These are phyloP conservation scores for Quercus variabilis DNA, from an alignment of 306 rosid genomes.

Conservation along the genomic window DNA sequence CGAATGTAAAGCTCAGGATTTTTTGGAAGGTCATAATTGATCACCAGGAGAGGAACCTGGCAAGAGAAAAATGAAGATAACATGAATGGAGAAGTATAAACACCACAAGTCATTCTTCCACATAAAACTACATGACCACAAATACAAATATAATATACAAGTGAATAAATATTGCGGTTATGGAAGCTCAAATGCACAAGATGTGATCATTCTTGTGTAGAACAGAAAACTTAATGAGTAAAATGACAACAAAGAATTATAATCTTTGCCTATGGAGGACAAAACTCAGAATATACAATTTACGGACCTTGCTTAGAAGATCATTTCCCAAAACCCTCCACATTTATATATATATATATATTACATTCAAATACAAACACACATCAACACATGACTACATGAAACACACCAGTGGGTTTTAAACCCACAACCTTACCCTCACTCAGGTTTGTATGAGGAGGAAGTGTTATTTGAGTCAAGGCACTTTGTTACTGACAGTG, in stretches of 20 bases:
- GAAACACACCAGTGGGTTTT: not conserved
- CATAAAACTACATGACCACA: not conserved
- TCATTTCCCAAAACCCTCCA: not conserved
- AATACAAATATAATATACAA: not conserved
- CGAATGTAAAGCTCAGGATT: constrained; percentile 94
- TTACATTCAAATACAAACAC: not conserved
- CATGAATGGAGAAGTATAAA: not conserved
- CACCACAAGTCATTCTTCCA: not conserved
- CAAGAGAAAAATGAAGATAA: not conserved
- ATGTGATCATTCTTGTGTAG: not conserved
- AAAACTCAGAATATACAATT: not conserved
- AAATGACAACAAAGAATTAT: not conserved
- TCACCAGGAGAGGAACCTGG: constrained; percentile 80
- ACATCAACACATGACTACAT: not conserved
- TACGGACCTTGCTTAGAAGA: not conserved
- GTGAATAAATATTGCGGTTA: not conserved
- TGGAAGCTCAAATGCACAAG: not conserved
- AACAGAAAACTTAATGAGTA: not conserved
- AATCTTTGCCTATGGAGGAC: not conserved
- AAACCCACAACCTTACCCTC: no score
- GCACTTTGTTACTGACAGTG: no score
- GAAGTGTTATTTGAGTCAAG: no score
- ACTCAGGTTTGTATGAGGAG: no score
- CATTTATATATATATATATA: not conserved
- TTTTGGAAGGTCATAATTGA: constrained; percentile 95